Evolutionary conservation across 768 basidiomycete species (phyloP), one percentile per base, ranked within the genome.

Genomic region (Amanita rubescens): DNA sequence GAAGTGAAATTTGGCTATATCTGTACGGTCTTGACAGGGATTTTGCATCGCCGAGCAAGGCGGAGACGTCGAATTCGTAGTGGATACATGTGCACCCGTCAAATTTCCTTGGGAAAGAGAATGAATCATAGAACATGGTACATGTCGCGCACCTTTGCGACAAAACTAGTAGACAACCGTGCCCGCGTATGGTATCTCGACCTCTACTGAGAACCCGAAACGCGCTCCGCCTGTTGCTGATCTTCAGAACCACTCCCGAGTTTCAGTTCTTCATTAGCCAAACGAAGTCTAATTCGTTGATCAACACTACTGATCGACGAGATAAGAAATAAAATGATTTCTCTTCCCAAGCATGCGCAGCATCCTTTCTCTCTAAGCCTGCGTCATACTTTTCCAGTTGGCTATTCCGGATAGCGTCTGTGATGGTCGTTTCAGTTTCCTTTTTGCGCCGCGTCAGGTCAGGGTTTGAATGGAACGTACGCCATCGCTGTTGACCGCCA

Each of bases 401-500:
- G 75, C 74, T 54, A 87, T 83, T 33, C 84, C 69, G 7, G 82
- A 85, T 14, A 85, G 61, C 0, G 84, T 86, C 84, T 85, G 39
- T 8, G 30, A 25, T 34, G 15, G 12, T 47, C 9, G 33, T 38
- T 24, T 19, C 44, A 51, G 52, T 11, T 35, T 41, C 10, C 39
- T 24, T 17, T 24, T 11, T 30, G 33, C 33, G 27, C 27, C 27
- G 27, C 8, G 27, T 24, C 30, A 5, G n/a, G 43, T 42, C 7
- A 22, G 51, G 49, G 46, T 4, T 30, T 8, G 8, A 30, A 30
- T n/a, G 9, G 14, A 38, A 68, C 76, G 53, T 62, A 84, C 82
- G 49, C 83, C 84, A 67, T 87, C 78, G 38, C 69, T 76, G 62
- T 85, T 85, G 37, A 85, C 81, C 41, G 87, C 80, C 72, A 86